phyloP scores from a whole-genome alignment of 192 early-diverging fungal genomes.

The Coemansia sp. region DNA sequence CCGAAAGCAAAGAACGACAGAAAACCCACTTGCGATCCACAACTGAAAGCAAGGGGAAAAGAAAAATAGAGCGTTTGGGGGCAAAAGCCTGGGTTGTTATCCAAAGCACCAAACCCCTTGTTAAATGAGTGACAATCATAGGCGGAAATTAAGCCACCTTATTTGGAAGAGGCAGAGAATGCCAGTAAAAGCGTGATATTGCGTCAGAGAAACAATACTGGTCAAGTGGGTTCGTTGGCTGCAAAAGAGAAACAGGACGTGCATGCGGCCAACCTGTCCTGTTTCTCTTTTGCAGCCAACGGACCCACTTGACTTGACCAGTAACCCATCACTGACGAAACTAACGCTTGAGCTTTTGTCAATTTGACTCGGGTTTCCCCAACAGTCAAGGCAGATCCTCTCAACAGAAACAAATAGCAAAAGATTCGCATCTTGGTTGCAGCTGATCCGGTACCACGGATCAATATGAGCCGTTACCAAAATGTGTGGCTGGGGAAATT shows the following conservation, averaged over 20 bases:
- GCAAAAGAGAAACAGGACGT: background rate
- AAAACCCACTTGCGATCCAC: background rate
- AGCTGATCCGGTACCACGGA: slow-evolving; percentile 16
- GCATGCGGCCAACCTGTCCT: too few relatives aligned
- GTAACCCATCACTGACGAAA: too few relatives aligned
- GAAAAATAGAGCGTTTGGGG: background rate
- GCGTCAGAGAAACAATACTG: too few relatives aligned
- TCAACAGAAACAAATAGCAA: background rate
- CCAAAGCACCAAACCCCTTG: background rate
- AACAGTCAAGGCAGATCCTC: too few relatives aligned
- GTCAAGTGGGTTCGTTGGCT: too few relatives aligned
- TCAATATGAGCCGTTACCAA: background rate
- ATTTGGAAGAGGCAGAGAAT: background rate
- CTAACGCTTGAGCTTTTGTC: too few relatives aligned
- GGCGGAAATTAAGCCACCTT: slow-evolving; percentile 10
- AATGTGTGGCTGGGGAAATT: too few relatives aligned
- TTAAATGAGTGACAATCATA: background rate
- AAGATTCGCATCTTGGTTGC: background rate
- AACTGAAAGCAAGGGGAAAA: background rate
- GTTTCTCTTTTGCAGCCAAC: too few relatives aligned
- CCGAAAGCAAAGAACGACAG: background rate
- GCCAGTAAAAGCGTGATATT: too few relatives aligned
- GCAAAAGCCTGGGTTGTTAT: too few relatives aligned
- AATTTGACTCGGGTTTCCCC: too few relatives aligned
- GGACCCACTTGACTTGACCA: background rate